These are phyloP conservation scores for Pleurotus salmoneostramineus DNA, from an alignment of 768 basidiomycete species.

Conservation along the genomic window DNA sequence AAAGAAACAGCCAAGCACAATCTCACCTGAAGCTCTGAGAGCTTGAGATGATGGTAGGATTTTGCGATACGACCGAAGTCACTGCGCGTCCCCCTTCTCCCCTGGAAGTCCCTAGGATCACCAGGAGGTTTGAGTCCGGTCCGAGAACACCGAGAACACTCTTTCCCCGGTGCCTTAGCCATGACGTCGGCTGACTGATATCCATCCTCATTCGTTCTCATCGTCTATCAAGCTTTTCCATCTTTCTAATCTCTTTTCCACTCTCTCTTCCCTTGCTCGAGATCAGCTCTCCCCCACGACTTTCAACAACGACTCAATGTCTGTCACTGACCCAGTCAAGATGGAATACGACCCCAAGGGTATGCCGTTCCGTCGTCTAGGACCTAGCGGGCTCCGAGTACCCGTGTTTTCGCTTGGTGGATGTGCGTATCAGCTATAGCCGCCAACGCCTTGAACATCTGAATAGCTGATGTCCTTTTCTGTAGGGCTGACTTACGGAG, in stretches of 20 bases:
- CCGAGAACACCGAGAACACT: too few species aligned
- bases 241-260: not conserved
- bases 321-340: conserved; percentile 2
- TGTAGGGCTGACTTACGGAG: conserved; percentile 55
- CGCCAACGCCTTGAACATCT: not conserved
- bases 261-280: not conserved
- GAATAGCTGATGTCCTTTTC: not conserved
- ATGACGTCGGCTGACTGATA: too few species aligned
- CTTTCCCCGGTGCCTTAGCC: too few species aligned
- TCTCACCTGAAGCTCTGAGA: too few species aligned
- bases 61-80: too few species aligned
- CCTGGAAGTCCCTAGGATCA: too few species aligned
- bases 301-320: not conserved
- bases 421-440: conserved; percentile 22
- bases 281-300: not conserved
- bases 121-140: too few species aligned
- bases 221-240: too few species aligned
- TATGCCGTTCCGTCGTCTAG: conserved; percentile 44
- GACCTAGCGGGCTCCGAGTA: conserved; percentile 46
- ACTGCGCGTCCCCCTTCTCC: too few species aligned
- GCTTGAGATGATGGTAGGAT: too few species aligned
- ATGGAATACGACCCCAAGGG: conserved; percentile 31
- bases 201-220: too few species aligned
- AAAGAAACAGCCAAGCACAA: too few species aligned
- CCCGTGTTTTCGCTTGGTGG: conserved; percentile 54